Evolutionary conservation across 1,284 basidiomycete genomes (phyloP).

Genomic region (Chalciporus sp.): DNA sequence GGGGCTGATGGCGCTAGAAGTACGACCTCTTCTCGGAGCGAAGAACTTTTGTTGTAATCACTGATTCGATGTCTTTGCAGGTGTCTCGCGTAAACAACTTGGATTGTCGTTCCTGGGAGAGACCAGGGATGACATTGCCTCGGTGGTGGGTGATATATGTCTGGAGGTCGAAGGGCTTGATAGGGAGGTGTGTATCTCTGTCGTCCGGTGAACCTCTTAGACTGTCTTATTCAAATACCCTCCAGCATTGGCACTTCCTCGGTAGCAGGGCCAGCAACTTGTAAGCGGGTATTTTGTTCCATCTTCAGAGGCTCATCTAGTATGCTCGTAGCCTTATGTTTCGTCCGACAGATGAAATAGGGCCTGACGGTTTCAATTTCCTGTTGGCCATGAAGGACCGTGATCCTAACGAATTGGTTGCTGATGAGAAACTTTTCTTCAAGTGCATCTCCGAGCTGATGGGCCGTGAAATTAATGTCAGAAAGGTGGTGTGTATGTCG

Average conservation of each 20-base stretch:
- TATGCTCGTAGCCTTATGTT: constrained; percentile 10
- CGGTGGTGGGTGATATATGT: constrained; percentile 46
- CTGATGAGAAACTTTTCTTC: constrained; percentile 16
- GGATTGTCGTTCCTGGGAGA: constrained; percentile 50
- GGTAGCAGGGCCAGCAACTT: constrained; percentile 9
- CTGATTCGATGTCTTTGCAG: neutral
- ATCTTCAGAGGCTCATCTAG: neutral
- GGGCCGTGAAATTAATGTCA: constrained; percentile 19
- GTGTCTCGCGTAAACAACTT: constrained; percentile 44
- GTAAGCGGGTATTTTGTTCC: constrained; percentile 3
- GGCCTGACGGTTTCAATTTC: constrained; percentile 38
- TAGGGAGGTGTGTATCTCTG: constrained; percentile 30
- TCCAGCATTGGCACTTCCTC: constrained; percentile 37
- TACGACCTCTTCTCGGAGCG: neutral
- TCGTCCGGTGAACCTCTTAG: neutral
- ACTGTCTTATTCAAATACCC: neutral
- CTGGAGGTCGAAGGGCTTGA: constrained; percentile 33
- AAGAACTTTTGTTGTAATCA: neutral
- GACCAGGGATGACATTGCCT: constrained; percentile 35
- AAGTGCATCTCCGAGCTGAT: constrained; percentile 17
- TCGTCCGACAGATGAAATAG: constrained; percentile 22
- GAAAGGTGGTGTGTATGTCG: constrained; percentile 12
- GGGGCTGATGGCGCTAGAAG: constrained; percentile 43
- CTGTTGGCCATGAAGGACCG: constrained; percentile 29
- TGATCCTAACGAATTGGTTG: constrained; percentile 30